Evolutionary conservation across 371 early-diverging fungal species (phyloP), one percentile per base, ranked within the genome.

Genomic region (Umbelopsis sp.): DNA sequence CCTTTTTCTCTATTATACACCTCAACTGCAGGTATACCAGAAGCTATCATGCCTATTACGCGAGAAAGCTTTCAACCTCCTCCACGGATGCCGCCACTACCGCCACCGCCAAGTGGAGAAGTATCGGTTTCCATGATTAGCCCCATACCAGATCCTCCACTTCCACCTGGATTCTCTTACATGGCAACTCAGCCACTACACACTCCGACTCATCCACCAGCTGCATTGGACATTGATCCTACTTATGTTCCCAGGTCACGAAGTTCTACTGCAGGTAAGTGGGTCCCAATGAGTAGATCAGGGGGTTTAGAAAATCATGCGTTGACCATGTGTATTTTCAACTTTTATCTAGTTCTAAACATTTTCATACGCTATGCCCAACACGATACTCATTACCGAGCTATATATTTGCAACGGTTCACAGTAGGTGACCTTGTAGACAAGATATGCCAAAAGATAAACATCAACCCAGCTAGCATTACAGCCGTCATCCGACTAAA

Each of bases 381-480:
- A 20, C 71, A 76, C 25, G 86, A 85, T 57, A 50, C 77, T 4
- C 78, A 82, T 1, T 80, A 79, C 66, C 75, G 85, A 9, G 88
- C 88, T 0, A 73, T 86, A 22, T 88, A 88, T 65, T 77, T 88
- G 5, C 85, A 88, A 44, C 71, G 76, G 16, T 70, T 76, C 2
- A 84, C 84, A 0, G 74, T 82, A 7, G 51, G 71, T 20, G 79
- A 85, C 16, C 64, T 88, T 35, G 74, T 76, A 3, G 51, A 65
- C 14, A 70, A 73, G 32, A 52, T 75, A 12, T 51, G 77, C 22
- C 69, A 76, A 11, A 86, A 85, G 50, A 63, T 87, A 50, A 63
- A 79, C 50, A 73, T 85, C 16, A 75, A 76, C 11, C 72, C 81
- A 10, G 71, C 80, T 20, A 74, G 72, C 12, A 71, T 82, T 38